These are phyloP conservation scores for Blastobotrys proliferans DNA, from an alignment of 1,139 yeast genomes.

Conservation along the genomic window DNA sequence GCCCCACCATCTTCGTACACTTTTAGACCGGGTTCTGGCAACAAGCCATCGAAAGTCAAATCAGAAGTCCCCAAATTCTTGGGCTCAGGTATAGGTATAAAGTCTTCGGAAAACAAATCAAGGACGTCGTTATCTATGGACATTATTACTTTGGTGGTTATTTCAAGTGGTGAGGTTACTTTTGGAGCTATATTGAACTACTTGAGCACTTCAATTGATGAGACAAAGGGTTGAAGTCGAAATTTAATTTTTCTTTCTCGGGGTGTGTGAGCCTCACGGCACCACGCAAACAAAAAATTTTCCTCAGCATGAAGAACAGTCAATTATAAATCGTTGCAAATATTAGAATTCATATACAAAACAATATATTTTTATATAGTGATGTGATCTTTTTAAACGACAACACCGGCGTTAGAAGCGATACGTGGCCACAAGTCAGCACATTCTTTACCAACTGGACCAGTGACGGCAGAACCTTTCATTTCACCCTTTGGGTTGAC, in stretches of 20 bases:
- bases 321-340: background rate
- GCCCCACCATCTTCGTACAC: conserved; percentile 55
- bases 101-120: conserved; percentile 20
- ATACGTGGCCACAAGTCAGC: conserved; percentile 99
- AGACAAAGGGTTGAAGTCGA: no score
- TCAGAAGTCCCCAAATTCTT: conserved; percentile 41
- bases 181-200: background rate
- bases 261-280: background rate
- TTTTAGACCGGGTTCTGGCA: conserved; percentile 37
- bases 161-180: background rate
- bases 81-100: conserved; percentile 34
- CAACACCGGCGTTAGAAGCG: conserved; percentile 99
- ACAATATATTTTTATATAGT: background rate
- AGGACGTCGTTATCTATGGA: no score
- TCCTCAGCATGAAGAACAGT: background rate
- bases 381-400: conserved; percentile 58
- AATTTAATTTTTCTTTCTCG: no score
- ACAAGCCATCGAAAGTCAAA: conserved; percentile 42
- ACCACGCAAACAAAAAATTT: background rate
- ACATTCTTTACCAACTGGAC: conserved; percentile 99
- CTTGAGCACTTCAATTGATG: background rate
- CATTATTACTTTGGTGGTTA: no score
- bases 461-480: conserved; percentile 99
- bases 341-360: background rate
- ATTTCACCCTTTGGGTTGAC: conserved; percentile 99